Evolutionary conservation across 2,329 filamentous ascomycete species (phyloP).

Genomic region (Stromatinia cepivora): DNA sequence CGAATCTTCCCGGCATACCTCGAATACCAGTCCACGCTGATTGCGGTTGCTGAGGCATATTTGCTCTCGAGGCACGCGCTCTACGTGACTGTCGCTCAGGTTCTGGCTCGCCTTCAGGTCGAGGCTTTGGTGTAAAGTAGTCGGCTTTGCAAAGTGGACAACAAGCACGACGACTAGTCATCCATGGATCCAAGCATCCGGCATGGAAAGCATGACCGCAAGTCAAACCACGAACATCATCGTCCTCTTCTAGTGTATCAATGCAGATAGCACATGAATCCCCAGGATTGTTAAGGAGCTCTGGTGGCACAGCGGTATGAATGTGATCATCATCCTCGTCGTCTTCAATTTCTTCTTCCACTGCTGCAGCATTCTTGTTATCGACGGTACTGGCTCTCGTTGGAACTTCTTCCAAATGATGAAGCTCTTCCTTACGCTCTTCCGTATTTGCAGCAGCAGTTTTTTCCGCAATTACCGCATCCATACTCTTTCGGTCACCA

Average conservation of each 20-base stretch:
- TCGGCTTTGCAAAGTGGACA: constrained; percentile 98
- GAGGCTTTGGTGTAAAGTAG: constrained; percentile 92
- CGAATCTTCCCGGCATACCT: constrained; percentile 35
- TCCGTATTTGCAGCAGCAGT: constrained; percentile 12
- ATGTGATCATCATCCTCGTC: constrained; percentile 79
- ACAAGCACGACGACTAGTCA: constrained; percentile 90
- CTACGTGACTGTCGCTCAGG: constrained; percentile 36
- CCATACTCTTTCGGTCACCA: constrained; percentile 29
- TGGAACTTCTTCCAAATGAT: constrained; percentile 35
- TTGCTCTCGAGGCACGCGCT: constrained; percentile 26
- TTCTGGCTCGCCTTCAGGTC: constrained; percentile 49
- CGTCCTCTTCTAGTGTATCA: constrained; percentile 89
- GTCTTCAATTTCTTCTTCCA: constrained; percentile 58
- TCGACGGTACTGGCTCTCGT: constrained; percentile 40
- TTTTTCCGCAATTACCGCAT: constrained; percentile 31
- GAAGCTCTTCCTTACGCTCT: constrained; percentile 34
- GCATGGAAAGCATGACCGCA: constrained; percentile 99
- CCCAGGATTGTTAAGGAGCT: constrained; percentile 77
- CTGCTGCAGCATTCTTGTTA: constrained; percentile 42
- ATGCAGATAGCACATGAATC: constrained; percentile 97
- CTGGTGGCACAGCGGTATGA: constrained; percentile 75
- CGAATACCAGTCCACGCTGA: constrained; percentile 37
- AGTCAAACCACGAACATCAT: constrained; percentile 88
- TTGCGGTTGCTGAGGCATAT: constrained; percentile 35
- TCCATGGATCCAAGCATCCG: constrained; percentile 92